Evolutionary conservation across 441 rosid genomes (phyloP).

Genomic region (Adansonia gregorii): DNA sequence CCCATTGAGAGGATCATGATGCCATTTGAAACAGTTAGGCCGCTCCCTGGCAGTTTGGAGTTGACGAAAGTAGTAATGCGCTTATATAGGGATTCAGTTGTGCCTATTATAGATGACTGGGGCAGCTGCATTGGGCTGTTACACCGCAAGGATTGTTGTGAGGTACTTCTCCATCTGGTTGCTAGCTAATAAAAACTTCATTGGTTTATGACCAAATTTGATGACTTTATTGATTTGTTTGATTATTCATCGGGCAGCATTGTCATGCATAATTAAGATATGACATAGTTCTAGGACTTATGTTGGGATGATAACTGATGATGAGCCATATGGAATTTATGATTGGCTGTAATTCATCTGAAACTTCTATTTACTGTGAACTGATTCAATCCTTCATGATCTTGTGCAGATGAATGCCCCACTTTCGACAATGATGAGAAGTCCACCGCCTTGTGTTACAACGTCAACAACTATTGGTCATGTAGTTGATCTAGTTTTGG

Average conservation of each 20-base stretch:
- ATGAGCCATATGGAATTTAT: slow-evolving; percentile 12
- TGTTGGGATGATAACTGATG: slow-evolving; percentile 8
- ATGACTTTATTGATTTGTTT: background rate
- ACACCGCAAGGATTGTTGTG: slow-evolving; percentile 73
- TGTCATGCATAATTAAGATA: background rate
- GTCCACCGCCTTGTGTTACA: slow-evolving; percentile 67
- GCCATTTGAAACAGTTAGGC: slow-evolving; percentile 58
- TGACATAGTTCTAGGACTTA: background rate
- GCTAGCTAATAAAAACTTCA: background rate
- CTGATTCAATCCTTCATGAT: slow-evolving; percentile 21
- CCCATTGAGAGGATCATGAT: slow-evolving; percentile 67
- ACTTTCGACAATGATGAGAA: slow-evolving; percentile 68
- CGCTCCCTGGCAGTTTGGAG: slow-evolving; percentile 50
- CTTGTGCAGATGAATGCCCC: slow-evolving; percentile 61
- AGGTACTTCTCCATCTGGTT: slow-evolving; percentile 40
- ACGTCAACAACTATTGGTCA: slow-evolving; percentile 55
- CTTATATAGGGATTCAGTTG: slow-evolving; percentile 58
- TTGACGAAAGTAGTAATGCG: slow-evolving; percentile 63
- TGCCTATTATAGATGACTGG: slow-evolving; percentile 70
- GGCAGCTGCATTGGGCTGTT: slow-evolving; percentile 68
- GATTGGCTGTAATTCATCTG: background rate
- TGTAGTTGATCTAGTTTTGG: slow-evolving; percentile 61
- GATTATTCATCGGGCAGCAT: background rate
- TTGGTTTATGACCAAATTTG: background rate
- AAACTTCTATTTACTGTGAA: background rate